Percentiles rank a stretch among this genome's conserved stretches.
These are phyloP conservation scores for Thozetella sp. DNA, from an alignment of 495 filamentous ascomycete species.

Conservation along the genomic window DNA sequence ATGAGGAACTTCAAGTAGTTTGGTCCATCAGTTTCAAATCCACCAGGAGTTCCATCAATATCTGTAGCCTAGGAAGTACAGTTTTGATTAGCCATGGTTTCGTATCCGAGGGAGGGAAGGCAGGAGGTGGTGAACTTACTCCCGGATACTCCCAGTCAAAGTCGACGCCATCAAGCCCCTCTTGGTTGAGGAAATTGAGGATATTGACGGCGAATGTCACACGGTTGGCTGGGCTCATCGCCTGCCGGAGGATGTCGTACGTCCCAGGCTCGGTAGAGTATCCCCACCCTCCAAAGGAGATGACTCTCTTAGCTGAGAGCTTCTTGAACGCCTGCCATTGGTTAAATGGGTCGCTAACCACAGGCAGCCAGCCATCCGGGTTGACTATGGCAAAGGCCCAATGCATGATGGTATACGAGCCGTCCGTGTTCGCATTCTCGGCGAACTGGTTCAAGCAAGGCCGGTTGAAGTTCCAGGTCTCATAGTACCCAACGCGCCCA, in stretches of 20 bases:
- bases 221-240: constrained; percentile 16
- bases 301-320: constrained; percentile 14
- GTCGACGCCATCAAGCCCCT: constrained; percentile 28
- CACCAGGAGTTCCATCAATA: constrained; percentile 21
- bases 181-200: constrained; percentile 17
- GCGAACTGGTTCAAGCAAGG: too few species aligned
- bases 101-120: neutral
- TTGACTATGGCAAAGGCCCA: constrained; percentile 18
- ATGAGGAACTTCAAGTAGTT: constrained; percentile 15
- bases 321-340: constrained; percentile 19
- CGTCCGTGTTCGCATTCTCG: too few species aligned
- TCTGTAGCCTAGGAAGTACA: constrained; percentile 19
- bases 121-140: too few species aligned
- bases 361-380: neutral
- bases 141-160: constrained; percentile 40
- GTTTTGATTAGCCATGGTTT: constrained; percentile 10
- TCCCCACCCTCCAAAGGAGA: constrained; percentile 35
- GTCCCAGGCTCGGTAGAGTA: constrained; percentile 17
- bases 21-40: constrained; percentile 6
- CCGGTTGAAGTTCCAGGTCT: too few species aligned
- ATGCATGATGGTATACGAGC: constrained; percentile 20
- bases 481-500: too few species aligned
- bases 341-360: constrained; percentile 7
- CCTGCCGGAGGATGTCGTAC: constrained; percentile 23
- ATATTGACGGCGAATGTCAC: constrained; percentile 20